Conservation (phyloP, 305 asterid species). For the Caryopteris hybrid region DNA sequence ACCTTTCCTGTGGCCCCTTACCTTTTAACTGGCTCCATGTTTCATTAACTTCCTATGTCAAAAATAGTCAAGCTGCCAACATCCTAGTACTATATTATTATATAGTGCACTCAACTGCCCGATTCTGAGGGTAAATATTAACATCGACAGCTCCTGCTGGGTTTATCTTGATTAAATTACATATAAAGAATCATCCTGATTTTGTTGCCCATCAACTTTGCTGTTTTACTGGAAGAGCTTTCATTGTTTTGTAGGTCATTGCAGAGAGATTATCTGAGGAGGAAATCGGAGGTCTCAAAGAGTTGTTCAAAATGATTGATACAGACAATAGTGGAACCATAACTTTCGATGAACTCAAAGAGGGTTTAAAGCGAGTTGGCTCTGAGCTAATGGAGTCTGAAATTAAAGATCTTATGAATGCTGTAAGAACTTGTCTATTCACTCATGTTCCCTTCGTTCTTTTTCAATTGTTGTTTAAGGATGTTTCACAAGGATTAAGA, state of each 20-base stretch:
- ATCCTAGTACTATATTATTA: neutral
- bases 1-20: neutral
- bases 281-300: slow-evolving; percentile 81
- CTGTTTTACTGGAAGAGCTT: slow-evolving; percentile 13
- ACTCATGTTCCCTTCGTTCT: neutral
- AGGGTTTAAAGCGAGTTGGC: slow-evolving; percentile 71
- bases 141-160: no score
- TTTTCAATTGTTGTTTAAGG: neutral
- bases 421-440: slow-evolving; percentile 37
- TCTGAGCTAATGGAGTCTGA: slow-evolving; percentile 85
- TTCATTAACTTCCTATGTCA: slow-evolving; percentile 9
- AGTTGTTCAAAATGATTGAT: slow-evolving; percentile 81
- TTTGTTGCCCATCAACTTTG: neutral
- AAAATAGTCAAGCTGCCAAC: neutral
- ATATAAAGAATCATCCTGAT: neutral
- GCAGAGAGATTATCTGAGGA: slow-evolving; percentile 85
- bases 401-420: slow-evolving; percentile 72
- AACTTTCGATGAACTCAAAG: slow-evolving; percentile 82
- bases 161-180: no score
- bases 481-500: no score
- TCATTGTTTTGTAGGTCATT: slow-evolving; percentile 56
- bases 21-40: neutral
- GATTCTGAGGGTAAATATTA: neutral
- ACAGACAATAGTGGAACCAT: slow-evolving; percentile 82
- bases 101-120: neutral